Evolutionary conservation across 805 yeast species (phyloP).

Genomic region (Cyberlindnera meyerae): DNA sequence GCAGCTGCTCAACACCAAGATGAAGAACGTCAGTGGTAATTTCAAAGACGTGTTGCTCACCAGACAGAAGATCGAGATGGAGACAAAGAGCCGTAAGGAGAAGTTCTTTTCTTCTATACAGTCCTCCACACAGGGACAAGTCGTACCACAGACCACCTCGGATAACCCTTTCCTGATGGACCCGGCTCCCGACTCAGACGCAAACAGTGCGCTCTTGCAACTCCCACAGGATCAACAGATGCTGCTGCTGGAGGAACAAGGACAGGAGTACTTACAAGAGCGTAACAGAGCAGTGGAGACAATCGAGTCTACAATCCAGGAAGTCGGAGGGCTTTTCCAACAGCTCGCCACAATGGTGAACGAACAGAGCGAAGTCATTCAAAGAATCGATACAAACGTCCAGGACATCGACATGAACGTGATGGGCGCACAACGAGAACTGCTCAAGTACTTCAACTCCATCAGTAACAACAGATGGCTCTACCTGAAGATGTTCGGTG

Average conservation of each 20-base stretch:
- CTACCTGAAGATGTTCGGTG: slow-evolving; percentile 83
- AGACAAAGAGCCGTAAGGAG: slow-evolving; percentile 76
- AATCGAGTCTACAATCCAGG: slow-evolving; percentile 94
- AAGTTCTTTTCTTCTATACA: slow-evolving; percentile 57
- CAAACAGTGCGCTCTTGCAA: slow-evolving; percentile 40
- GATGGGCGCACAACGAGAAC: slow-evolving; percentile 89
- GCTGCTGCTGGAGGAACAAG: slow-evolving; percentile 80
- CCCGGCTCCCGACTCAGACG: slow-evolving; percentile 11
- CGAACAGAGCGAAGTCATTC: slow-evolving; percentile 95
- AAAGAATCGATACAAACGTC: slow-evolving; percentile 90
- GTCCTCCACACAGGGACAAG: slow-evolving; percentile 17
- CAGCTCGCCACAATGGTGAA: slow-evolving; percentile 97
- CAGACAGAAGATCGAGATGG: slow-evolving; percentile 79
- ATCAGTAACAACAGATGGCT: slow-evolving; percentile 91
- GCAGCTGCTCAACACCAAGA: slow-evolving; percentile 78
- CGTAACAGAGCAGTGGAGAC: slow-evolving; percentile 91
- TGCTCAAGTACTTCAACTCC: slow-evolving; percentile 81
- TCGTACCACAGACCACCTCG: slow-evolving; percentile 18
- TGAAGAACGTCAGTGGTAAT: slow-evolving; percentile 88
- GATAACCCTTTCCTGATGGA: slow-evolving; percentile 36
- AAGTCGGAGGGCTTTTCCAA: slow-evolving; percentile 89
- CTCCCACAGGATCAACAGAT: slow-evolving; percentile 86
- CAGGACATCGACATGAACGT: slow-evolving; percentile 90
- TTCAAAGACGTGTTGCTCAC: slow-evolving; percentile 86
- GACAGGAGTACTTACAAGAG: slow-evolving; percentile 67